A percentile compares a stretch with the other conserved stretches of the same genome.
Conservation (phyloP, 768 basidiomycete species). For the Cubamyces lactineus region DNA sequence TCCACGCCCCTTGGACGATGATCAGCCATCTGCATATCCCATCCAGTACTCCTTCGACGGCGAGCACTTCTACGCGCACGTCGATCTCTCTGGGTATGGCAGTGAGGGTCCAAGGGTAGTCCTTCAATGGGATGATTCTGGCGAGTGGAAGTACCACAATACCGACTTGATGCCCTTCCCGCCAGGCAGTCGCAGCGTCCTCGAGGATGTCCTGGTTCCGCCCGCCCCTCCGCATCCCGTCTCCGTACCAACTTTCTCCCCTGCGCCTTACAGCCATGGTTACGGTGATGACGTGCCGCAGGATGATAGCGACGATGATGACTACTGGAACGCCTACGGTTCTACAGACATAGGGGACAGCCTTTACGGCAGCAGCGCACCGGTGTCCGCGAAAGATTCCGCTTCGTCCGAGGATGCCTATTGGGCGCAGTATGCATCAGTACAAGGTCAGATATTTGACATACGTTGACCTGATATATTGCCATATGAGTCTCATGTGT, state of each 20-base stretch:
- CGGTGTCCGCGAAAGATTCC: conserved; percentile 31
- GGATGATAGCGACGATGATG: conserved; percentile 47
- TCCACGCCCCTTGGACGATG: conserved; percentile 34
- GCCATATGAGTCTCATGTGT: background rate
- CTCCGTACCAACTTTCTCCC: conserved; percentile 1
- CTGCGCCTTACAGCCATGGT: conserved; percentile 3
- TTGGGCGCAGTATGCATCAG: conserved; percentile 72
- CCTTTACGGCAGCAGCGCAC: conserved; percentile 27
- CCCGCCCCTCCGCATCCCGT: conserved; percentile 31
- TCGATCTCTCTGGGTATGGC: conserved; percentile 33
- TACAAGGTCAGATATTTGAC: conserved; percentile 58
- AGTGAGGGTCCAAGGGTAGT: conserved; percentile 55
- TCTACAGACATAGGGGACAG: conserved; percentile 37
- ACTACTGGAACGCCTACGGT: conserved; percentile 74
- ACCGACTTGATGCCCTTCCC: conserved; percentile 74
- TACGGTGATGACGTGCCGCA: conserved; percentile 30
- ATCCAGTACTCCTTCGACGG: conserved; percentile 49
- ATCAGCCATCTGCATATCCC: conserved; percentile 34
- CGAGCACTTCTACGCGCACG: conserved; percentile 61
- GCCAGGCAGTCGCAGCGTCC: conserved; percentile 35
- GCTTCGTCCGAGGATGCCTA: conserved; percentile 60
- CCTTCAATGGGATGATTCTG: conserved; percentile 63
- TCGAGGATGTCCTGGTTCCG: conserved; percentile 37
- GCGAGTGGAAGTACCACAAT: conserved; percentile 74
- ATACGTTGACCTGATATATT: background rate